Percentiles rank a stretch among this genome's conserved stretches.
Conservation (phyloP, 352 stramenopile genomes). For the Globisporangium nagaii region DNA sequence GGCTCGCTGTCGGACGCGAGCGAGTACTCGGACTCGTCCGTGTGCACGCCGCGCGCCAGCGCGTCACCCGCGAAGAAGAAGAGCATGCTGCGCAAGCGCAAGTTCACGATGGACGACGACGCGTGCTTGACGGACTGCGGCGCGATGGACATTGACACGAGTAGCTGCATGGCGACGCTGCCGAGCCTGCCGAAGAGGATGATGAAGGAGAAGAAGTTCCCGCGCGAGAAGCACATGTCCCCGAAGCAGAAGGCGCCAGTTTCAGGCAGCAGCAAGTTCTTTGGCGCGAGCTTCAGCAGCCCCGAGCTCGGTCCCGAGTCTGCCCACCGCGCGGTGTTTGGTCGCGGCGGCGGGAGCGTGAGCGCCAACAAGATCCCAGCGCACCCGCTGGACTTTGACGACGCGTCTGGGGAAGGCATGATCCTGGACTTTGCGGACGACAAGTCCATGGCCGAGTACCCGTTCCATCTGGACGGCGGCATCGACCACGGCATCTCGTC, state of each 20-base stretch:
- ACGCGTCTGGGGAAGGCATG: constrained; percentile 35
- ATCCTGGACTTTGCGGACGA: constrained; percentile 80
- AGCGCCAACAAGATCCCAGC: constrained; percentile 15
- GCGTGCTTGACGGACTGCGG: neutral
- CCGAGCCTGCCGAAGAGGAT: constrained; percentile 64
- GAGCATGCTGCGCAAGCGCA: constrained; percentile 61
- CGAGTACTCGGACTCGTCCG: constrained; percentile 7
- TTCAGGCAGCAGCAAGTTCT: constrained; percentile 33
- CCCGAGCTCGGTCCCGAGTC: constrained; percentile 27
- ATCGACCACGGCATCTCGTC: constrained; percentile 56
- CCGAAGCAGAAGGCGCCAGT: constrained; percentile 64
- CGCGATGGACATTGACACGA: constrained; percentile 18
- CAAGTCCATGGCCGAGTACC: constrained; percentile 54
- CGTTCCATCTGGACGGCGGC: constrained; percentile 40
- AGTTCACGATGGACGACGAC: constrained; percentile 37
- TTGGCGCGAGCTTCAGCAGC: constrained; percentile 15
- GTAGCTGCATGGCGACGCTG: constrained; percentile 20
- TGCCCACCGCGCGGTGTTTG: constrained; percentile 29
- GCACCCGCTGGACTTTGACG: constrained; percentile 55
- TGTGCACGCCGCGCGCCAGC: neutral
- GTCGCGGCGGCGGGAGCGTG: constrained; percentile 7
- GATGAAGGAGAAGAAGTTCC: constrained; percentile 55
- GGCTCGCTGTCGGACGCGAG: constrained; percentile 6
- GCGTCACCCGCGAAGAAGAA: constrained; percentile 54
- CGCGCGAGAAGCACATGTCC: constrained; percentile 61